A percentile compares a stretch with the other conserved stretches of the same genome.
These are phyloP conservation scores for Coemansia sp. DNA, from an alignment of 192 early-diverging fungal genomes.

Conservation along the genomic window DNA sequence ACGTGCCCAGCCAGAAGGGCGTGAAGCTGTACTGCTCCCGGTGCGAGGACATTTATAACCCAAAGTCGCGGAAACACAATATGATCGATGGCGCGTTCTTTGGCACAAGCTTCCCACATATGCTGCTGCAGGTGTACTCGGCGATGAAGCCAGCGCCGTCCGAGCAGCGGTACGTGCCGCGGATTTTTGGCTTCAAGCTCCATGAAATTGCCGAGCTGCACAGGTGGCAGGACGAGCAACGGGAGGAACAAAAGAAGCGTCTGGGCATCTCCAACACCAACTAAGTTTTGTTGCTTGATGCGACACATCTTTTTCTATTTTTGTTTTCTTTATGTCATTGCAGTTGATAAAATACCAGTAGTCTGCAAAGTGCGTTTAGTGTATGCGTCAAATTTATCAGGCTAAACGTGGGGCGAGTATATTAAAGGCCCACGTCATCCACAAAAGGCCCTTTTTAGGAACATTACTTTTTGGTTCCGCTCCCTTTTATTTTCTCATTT, in stretches of 20 bases:
- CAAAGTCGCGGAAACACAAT: constrained; percentile 81
- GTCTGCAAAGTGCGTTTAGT: neutral
- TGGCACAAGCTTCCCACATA: constrained; percentile 94
- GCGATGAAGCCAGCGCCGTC: constrained; percentile 73
- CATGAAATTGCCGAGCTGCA: constrained; percentile 86
- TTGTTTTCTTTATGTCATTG: neutral
- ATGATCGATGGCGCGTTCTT: constrained; percentile 95
- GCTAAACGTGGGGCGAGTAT: too few relatives aligned
- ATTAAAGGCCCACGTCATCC: too few relatives aligned
- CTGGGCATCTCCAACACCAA: constrained; percentile 21
- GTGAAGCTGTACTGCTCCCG: constrained; percentile 96
- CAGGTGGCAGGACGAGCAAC: constrained; percentile 84
- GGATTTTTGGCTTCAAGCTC: constrained; percentile 97
- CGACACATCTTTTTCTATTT: neutral
- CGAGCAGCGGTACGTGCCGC: constrained; percentile 79
- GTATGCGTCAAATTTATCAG: neutral
- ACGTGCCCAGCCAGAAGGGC: constrained; percentile 76
- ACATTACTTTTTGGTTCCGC: neutral
- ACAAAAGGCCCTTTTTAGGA: too few relatives aligned
- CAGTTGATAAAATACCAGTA: neutral
- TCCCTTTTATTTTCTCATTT: neutral
- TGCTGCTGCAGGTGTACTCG: constrained; percentile 91
- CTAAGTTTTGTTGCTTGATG: neutral
- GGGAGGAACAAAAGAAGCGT: constrained; percentile 63
- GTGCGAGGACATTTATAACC: constrained; percentile 97